These are phyloP conservation scores for Mycena haematopus DNA, from an alignment of 768 basidiomycete species.

Conservation along the genomic window DNA sequence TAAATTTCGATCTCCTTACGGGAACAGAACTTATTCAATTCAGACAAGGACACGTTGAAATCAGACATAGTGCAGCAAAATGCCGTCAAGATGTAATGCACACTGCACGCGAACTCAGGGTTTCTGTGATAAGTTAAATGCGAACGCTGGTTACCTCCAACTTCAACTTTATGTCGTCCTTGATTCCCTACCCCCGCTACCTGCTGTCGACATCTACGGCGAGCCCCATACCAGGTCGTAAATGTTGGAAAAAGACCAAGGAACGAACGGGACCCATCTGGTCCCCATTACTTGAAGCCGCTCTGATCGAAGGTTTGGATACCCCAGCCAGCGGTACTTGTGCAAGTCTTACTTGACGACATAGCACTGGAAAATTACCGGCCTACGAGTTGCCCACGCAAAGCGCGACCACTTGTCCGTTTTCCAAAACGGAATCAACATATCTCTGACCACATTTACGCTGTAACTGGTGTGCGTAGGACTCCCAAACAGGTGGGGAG, in stretches of 20 bases:
- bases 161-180: constrained; percentile 8
- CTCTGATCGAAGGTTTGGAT: constrained; percentile 61
- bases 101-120: background rate
- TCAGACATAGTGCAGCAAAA: background rate
- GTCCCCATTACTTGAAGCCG: constrained; percentile 66
- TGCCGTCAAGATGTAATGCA: constrained; percentile 13
- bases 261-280: constrained; percentile 61
- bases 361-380: constrained; percentile 64
- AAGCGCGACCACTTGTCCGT: constrained; percentile 58
- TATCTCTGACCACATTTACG: constrained; percentile 68
- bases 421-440: constrained; percentile 73
- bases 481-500: constrained; percentile 76
- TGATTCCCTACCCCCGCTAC: background rate
- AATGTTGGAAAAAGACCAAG: constrained; percentile 64
- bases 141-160: background rate
- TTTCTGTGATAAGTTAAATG: constrained; percentile 1
- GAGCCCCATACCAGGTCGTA: constrained; percentile 46
- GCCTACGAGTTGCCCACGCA: constrained; percentile 45
- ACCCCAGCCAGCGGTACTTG: background rate
- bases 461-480: constrained; percentile 58
- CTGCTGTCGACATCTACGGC: background rate
- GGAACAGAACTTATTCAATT: constrained; percentile 4
- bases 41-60: background rate
- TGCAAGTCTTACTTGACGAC: constrained; percentile 15
- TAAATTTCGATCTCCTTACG: constrained; percentile 2